A percentile compares a stretch with the other conserved stretches of the same genome.
phyloP scores from a whole-genome alignment of 495 filamentous ascomycete species.

The Bryoglossum gracile region DNA sequence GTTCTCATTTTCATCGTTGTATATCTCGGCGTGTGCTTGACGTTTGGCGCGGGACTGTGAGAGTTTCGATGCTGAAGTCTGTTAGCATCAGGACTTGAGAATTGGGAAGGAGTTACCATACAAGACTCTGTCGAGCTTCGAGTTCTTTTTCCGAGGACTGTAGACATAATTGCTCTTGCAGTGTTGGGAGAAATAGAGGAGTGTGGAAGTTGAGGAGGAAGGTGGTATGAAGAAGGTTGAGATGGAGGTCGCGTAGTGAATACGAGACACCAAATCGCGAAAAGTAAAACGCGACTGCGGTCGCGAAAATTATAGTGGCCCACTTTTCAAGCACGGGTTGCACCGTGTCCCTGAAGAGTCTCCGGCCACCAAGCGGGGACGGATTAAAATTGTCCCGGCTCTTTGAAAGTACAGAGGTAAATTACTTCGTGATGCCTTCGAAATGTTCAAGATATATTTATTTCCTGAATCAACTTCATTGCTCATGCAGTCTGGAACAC shows the following conservation, averaged over 20 bases:
- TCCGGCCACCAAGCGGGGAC: no score
- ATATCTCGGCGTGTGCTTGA: constrained; percentile 42
- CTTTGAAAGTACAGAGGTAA: no score
- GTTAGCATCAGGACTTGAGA: constrained; percentile 24
- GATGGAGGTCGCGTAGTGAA: neutral
- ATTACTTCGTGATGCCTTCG: no score
- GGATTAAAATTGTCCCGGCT: no score
- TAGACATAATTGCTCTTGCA: constrained; percentile 31
- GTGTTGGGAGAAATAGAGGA: constrained; percentile 5
- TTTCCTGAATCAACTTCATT: no score
- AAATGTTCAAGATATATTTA: no score
- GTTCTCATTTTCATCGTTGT: constrained; percentile 48
- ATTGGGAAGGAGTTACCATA: constrained; percentile 35
- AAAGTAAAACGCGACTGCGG: no score
- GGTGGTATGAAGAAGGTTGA: constrained; percentile 13
- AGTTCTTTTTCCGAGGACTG: constrained; percentile 66
- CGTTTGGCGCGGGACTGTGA: constrained; percentile 52
- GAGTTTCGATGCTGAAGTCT: constrained; percentile 24
- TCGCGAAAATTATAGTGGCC: no score
- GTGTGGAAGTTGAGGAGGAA: constrained; percentile 11
- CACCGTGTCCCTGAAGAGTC: no score
- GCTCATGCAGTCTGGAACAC: no score
- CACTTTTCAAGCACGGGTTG: no score
- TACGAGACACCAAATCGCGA: constrained; percentile 1
- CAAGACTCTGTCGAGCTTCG: constrained; percentile 49